Evolutionary conservation across 441 rosid species (phyloP).

Genomic region (Populus hybrid): DNA sequence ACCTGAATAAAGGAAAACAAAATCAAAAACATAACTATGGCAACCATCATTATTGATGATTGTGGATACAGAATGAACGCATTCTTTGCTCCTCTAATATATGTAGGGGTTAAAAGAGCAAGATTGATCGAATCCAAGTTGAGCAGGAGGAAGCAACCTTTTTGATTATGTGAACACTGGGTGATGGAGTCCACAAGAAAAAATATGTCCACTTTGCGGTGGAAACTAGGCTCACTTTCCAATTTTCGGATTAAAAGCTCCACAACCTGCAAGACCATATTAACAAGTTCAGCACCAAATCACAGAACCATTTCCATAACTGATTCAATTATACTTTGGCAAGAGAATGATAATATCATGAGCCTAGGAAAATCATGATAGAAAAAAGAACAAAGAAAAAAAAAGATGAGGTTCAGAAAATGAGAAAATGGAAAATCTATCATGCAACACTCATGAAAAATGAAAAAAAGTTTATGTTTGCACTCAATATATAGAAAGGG

Average conservation of each 20-base stretch:
- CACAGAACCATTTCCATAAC: background rate
- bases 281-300: background rate
- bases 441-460: background rate
- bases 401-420: background rate
- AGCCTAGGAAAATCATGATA: background rate
- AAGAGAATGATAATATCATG: background rate
- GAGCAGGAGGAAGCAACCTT: slow-evolving; percentile 46
- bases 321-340: background rate
- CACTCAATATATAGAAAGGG: background rate
- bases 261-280: slow-evolving; percentile 68
- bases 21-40: background rate
- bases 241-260: slow-evolving; percentile 87
- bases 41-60: background rate
- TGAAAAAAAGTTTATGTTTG: background rate
- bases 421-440: background rate
- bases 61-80: background rate
- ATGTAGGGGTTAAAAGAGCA: background rate
- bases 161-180: slow-evolving; percentile 91
- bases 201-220: slow-evolving; percentile 87
- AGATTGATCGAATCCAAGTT: background rate
- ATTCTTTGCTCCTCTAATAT: background rate
- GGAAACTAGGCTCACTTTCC: slow-evolving; percentile 81
- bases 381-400: background rate
- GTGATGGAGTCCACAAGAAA: slow-evolving; percentile 97
- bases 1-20: slow-evolving; percentile 39